These are phyloP conservation scores for Aureobasidium sp. DNA, from an alignment of 2,329 filamentous ascomycete genomes.

Conservation along the genomic window DNA sequence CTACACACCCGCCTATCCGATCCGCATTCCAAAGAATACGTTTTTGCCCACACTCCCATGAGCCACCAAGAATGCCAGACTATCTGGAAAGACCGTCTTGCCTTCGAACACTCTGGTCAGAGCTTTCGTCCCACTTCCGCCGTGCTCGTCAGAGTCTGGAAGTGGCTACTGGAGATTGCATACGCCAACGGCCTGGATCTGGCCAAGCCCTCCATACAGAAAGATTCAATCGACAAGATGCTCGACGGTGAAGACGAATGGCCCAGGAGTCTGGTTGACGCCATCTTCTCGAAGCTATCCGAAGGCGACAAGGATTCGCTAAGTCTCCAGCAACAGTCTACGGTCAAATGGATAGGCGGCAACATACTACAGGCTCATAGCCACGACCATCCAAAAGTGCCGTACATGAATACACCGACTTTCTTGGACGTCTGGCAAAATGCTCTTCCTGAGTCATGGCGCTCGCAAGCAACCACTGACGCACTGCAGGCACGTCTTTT, in stretches of 20 bases:
- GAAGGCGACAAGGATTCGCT: not conserved
- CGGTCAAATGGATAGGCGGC: conserved; percentile 20
- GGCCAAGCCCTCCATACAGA: conserved; percentile 18
- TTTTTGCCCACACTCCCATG: conserved; percentile 45
- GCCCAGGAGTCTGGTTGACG: conserved; percentile 28
- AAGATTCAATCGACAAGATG: conserved; percentile 29
- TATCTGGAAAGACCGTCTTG: conserved; percentile 46
- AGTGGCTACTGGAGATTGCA: conserved; percentile 35
- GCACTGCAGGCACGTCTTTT: conserved; percentile 21
- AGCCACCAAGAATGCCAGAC: conserved; percentile 45
- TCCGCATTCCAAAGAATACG: conserved; percentile 20
- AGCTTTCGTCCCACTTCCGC: conserved; percentile 33
- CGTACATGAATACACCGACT: conserved; percentile 21
- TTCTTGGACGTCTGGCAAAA: conserved; percentile 35
- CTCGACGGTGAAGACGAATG: conserved; percentile 35
- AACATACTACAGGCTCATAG: conserved; percentile 21
- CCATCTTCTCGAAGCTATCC: conserved; percentile 28
- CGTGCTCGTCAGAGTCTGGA: conserved; percentile 45
- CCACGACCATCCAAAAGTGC: not conserved
- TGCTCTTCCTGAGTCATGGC: conserved; percentile 29
- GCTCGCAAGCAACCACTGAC: conserved; percentile 23
- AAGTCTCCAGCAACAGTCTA: not conserved
- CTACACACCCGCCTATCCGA: conserved; percentile 8
- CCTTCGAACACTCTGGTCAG: conserved; percentile 40
- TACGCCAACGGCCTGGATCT: conserved; percentile 37